A percentile compares a stretch with the other conserved stretches of the same genome.
Evolutionary conservation across 73 alveolate species (phyloP).

Genomic region (Stentor coeruleus): DNA sequence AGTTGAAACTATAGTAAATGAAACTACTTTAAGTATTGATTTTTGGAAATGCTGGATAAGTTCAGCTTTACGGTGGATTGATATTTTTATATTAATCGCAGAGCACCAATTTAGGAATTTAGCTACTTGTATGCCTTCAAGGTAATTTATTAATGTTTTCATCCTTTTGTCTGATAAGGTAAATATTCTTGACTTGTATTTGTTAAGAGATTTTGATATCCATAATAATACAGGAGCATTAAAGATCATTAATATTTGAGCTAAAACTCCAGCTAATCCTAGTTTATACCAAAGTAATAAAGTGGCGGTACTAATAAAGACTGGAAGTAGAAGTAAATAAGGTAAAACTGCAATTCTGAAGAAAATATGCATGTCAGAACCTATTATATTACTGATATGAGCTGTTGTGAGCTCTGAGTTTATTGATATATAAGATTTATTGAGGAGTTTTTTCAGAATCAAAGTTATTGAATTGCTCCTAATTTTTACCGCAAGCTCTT

Average conservation of each 20-base stretch:
- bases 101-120: background rate
- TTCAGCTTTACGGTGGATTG: background rate
- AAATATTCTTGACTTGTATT: no score
- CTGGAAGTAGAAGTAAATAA: background rate
- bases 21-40: background rate
- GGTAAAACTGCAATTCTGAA: no score
- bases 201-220: no score
- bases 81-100: no score
- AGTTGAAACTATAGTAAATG: background rate
- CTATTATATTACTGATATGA: background rate
- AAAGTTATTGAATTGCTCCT: background rate
- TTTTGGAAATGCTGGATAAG: background rate
- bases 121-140: background rate
- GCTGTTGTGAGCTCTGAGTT: background rate
- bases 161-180: background rate
- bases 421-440: no score
- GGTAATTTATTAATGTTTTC: no score
- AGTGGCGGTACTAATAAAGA: background rate
- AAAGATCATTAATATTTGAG: background rate
- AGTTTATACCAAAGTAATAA: background rate
- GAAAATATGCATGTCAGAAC: background rate
- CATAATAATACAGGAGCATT: background rate
- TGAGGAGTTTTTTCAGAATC: background rate
- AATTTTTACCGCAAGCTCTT: background rate
- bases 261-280: background rate